phyloP scores from a whole-genome alignment of 1,284 basidiomycete species.

The Tilletia caries region DNA sequence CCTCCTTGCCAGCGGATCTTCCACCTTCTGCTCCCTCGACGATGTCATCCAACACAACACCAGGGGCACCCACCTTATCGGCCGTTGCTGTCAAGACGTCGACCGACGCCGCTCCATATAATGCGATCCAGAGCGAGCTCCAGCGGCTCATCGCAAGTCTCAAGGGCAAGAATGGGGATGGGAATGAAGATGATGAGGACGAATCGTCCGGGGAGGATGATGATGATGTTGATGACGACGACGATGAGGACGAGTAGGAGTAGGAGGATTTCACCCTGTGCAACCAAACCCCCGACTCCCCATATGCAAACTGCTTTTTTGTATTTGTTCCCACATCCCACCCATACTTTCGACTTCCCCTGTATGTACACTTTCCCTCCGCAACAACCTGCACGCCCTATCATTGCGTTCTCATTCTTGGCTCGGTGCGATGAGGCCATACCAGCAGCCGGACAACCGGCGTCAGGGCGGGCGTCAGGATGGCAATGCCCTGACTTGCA shows the following conservation, averaged over 20 bases:
- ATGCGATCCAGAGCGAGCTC: slow-evolving; percentile 2
- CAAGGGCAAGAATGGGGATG: not conserved
- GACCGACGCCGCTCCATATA: not conserved
- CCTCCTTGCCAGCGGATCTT: not conserved
- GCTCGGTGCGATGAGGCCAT: too few species aligned
- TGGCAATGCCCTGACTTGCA: too few species aligned
- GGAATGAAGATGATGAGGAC: not conserved
- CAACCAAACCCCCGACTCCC: too few species aligned
- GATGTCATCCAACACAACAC: not conserved
- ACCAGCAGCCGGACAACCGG: too few species aligned
- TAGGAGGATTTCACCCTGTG: not conserved
- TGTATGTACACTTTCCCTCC: too few species aligned
- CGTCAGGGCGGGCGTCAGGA: too few species aligned
- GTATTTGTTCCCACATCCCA: too few species aligned
- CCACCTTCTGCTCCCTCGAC: not conserved
- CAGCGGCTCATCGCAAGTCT: slow-evolving; percentile 6
- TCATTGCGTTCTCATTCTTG: too few species aligned
- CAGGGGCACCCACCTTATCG: not conserved
- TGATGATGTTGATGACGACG: not conserved
- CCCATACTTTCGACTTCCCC: too few species aligned
- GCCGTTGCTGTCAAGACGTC: not conserved
- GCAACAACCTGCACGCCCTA: too few species aligned
- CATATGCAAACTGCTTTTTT: too few species aligned
- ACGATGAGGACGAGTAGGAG: not conserved
- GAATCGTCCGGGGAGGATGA: too few species aligned